phyloP scores from a whole-genome alignment of 177 flowering plant species.

The Vitis hybrid region DNA sequence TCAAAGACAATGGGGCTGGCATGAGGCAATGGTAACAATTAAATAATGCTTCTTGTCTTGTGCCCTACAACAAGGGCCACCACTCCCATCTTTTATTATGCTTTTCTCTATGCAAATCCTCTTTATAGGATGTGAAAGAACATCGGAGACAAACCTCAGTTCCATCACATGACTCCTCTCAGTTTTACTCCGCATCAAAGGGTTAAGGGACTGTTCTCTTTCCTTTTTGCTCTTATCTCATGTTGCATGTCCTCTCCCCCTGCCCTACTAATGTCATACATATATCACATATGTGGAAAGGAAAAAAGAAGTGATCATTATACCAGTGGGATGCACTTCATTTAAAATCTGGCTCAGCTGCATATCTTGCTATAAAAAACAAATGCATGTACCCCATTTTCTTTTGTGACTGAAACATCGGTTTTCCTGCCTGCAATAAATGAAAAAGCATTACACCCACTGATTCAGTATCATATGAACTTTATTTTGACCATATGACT shows the following conservation, averaged over 20 bases:
- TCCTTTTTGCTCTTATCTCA: conserved; percentile 4
- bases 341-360: conserved; percentile 12
- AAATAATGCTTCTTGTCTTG: conserved; percentile 25
- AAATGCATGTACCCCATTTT: not conserved
- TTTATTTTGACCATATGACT: too few species aligned
- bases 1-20: conserved; percentile 14
- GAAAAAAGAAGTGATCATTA: conserved; percentile 2
- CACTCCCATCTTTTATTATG: not conserved
- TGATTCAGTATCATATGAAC: too few species aligned
- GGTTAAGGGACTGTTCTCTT: conserved; percentile 9
- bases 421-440: too few species aligned
- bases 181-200: conserved; percentile 5
- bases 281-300: not conserved
- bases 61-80: conserved; percentile 17
- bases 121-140: conserved; percentile 4
- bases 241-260: not conserved
- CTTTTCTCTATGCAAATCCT: conserved; percentile 1
- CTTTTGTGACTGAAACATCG: too few species aligned
- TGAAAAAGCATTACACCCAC: too few species aligned
- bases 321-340: conserved; percentile 4
- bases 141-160: conserved; percentile 12
- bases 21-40: conserved; percentile 19
- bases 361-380: not conserved
- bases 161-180: conserved; percentile 21
- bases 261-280: conserved; percentile 10